Evolutionary conservation across 352 stramenopile species (phyloP).

Genomic region (Thraustotheca clavata): DNA sequence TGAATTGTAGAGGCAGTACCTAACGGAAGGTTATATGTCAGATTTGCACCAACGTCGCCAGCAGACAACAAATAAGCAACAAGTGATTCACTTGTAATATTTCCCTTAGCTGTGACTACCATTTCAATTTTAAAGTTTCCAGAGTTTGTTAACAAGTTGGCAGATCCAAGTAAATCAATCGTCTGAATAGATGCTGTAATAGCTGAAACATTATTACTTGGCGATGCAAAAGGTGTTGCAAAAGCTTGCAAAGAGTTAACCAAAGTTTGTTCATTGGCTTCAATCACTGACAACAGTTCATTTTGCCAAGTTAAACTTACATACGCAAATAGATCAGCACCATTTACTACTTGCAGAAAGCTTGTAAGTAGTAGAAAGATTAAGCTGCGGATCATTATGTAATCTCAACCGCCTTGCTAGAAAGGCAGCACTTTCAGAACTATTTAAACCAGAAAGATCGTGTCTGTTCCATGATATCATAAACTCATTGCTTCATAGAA

Average conservation of each 20-base stretch:
- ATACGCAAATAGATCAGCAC: neutral
- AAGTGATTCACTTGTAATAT: neutral
- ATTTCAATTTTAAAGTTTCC: neutral
- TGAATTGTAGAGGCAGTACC: neutral
- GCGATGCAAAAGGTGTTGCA: neutral
- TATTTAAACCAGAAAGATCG: no score
- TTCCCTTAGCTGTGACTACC: neutral
- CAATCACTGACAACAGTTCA: neutral
- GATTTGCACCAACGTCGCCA: neutral
- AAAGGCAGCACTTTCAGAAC: no score
- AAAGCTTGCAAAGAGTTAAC: neutral
- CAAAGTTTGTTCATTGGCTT: neutral
- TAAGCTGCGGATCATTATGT: no score
- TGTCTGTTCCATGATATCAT: no score
- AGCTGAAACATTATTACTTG: neutral
- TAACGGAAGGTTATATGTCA: neutral
- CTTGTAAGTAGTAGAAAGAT: no score
- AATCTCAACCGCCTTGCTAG: no score
- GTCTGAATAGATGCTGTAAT: neutral
- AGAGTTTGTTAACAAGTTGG: neutral
- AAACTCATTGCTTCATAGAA: no score
- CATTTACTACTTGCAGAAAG: no score
- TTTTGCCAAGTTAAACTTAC: constrained; percentile 5
- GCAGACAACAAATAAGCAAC: neutral
- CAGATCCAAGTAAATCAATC: neutral